Evolutionary conservation across 1,284 basidiomycete species (phyloP).

Genomic region (Rhizopogon parksii): DNA sequence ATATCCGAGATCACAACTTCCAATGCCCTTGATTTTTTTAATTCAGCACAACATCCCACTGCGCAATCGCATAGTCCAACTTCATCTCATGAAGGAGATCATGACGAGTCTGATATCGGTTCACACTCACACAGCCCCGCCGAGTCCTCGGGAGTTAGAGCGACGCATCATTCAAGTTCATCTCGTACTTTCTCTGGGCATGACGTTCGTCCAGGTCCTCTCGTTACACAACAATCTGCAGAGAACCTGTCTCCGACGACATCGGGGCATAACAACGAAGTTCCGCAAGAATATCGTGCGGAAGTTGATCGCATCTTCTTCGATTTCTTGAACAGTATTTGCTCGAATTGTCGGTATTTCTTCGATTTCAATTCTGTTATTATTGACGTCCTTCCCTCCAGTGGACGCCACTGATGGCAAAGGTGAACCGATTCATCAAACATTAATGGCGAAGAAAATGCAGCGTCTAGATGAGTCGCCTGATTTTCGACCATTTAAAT

Average conservation of each 20-base stretch:
- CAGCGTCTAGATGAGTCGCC: conserved; percentile 89
- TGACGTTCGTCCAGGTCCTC: conserved; percentile 15
- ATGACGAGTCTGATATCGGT: conserved; percentile 37
- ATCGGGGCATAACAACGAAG: conserved; percentile 50
- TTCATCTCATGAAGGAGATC: conserved; percentile 37
- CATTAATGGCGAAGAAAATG: conserved; percentile 99
- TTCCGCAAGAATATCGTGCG: conserved; percentile 72
- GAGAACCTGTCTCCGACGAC: conserved; percentile 22
- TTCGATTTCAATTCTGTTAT: conserved; percentile 5
- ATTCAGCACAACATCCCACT: conserved; percentile 14
- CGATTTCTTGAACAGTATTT: conserved; percentile 81
- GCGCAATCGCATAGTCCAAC: conserved; percentile 24
- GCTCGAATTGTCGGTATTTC: conserved; percentile 75
- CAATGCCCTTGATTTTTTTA: conserved; percentile 26
- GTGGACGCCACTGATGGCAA: conserved; percentile 91
- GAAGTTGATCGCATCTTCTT: conserved; percentile 91
- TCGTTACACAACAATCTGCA: conserved; percentile 21
- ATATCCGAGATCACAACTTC: conserved; percentile 26
- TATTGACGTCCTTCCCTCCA: conserved; percentile 29
- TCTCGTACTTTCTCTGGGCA: conserved; percentile 20
- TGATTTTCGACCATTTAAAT: conserved; percentile 98
- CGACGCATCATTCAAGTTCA: conserved; percentile 16
- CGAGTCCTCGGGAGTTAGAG: conserved; percentile 21
- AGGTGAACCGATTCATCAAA: conserved; percentile 97
- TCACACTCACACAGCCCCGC: conserved; percentile 27